Base-by-base conservation (phyloP, 139 green algal genomes). In the Ulvella scutata region DNA sequence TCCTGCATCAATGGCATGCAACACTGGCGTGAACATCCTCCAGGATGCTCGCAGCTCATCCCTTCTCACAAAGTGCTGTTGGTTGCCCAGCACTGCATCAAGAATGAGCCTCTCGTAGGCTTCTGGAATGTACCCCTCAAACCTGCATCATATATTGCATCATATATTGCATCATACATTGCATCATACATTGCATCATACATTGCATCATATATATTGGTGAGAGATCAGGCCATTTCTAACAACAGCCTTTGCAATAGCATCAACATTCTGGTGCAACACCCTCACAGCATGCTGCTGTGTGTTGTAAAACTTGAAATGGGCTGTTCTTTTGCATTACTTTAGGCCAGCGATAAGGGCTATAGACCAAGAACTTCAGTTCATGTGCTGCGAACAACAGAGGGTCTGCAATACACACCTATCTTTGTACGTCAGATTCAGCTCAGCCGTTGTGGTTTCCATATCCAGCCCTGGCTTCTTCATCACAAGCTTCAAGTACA, bases 91-190 rank as follows among this genome's bases (percentile, higher is more conserved):
- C 35, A 97, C 90, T 74, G 82, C 87, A 74, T 98, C 93, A 61
- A 98, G 85, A 74, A 98, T 95, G 61, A 98, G 89, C 20, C 92
- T 83, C 81, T 97, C 91, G 78, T 98, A 98, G 34, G 93, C 92
- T 38, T 97, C 92, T 2, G 93, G 93, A 73, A 98, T 97, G 78
- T 83, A 76, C 1, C 88, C 80, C 10, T 81, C 78, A 72, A 4
- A 62, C 6, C 23, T 60, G 72, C 26, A 44, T 31, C n/a, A n/a
- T n/a, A n/a, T n/a, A n/a, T n/a, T n/a, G n/a, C n/a, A n/a, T n/a
- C n/a, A n/a, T n/a, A n/a, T n/a, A n/a, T n/a, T n/a, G n/a, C n/a
- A n/a, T n/a, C n/a, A n/a, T n/a, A n/a, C n/a, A n/a, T n/a, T n/a
- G n/a, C n/a, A n/a, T n/a, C n/a, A n/a, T n/a, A n/a, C n/a, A n/a